phyloP scores from a whole-genome alignment of 2,329 filamentous ascomycete species.

The Pseudogymnoascus sp. region DNA sequence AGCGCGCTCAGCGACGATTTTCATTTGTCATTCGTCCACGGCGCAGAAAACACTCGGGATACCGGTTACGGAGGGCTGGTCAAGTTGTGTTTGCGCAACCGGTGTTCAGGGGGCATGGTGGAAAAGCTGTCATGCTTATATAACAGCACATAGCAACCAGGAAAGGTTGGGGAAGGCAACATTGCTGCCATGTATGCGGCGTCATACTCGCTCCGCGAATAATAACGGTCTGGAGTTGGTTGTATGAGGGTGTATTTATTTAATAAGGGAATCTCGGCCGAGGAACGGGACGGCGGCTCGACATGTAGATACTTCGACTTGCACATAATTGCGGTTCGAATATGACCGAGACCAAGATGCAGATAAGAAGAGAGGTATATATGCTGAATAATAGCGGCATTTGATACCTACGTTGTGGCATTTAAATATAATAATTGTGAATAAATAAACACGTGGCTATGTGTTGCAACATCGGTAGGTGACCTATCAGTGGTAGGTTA shows the following conservation, averaged over 20 bases:
- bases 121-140: not conserved
- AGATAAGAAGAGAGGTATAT: not conserved
- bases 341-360: not conserved
- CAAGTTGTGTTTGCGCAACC: not conserved
- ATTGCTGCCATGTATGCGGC: conserved; percentile 3
- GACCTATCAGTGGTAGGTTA: no score
- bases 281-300: not conserved
- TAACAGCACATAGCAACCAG: not conserved
- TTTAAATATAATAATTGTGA: not conserved
- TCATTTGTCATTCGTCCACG: conserved; percentile 3
- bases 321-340: not conserved
- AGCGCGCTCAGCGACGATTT: not conserved
- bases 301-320: not conserved
- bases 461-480: not conserved
- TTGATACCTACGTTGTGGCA: not conserved
- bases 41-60: conserved; percentile 1
- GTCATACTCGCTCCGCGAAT: not conserved
- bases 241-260: not conserved
- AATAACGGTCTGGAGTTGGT: not conserved
- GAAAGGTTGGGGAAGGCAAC: not conserved
- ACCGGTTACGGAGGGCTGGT: not conserved
- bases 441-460: not conserved
- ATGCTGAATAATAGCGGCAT: conserved; percentile 1
- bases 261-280: not conserved
- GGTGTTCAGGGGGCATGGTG: not conserved